Base-by-base conservation (phyloP, 495 filamentous ascomycete species). In the Poronia punctata region DNA sequence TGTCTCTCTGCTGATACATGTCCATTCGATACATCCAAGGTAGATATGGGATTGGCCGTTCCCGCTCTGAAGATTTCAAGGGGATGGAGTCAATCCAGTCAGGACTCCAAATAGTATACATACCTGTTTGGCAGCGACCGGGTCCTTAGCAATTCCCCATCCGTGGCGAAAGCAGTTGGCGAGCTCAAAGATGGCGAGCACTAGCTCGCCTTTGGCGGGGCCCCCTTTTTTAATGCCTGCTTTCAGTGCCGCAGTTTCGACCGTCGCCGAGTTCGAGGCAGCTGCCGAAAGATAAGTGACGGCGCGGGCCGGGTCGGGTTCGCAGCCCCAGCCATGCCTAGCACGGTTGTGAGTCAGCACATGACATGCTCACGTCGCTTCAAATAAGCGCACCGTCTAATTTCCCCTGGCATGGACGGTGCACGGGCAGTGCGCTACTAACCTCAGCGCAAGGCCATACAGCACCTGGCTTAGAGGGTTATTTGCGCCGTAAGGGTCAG, bases 141-240 rank as follows among this genome's bases (percentile, higher is more conserved):
- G 77, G 53, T 99, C 92, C 60, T 86, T 89, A 45, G 75, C 71
- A 26, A 95, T 83, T 35, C 92, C 92, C 93, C 92, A 97, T 18
- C 88, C 92, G 63, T 97, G 80, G 28, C 93, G 83, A 69, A 95
- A 97, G 57, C 84, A 95, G 65, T 97, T 96, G 20, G 84, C 92
- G 56, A 87, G 57, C 61, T 99, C 92, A 59, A 88, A 97, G 40
- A 99, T 95, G 10, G 92, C 92, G 21, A 97, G 81, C n/a, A 95
- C 84, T 36, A 99, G 78, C 65, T 99, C 93, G 28, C 92, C 90
- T 64, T 99, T 99, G 24, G 90, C 92, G 22, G 84, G 78, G 38
- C 93, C 92, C 29, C 92, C 92, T 61, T 90, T 93, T 67, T 88
- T 92, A 60, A 88, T 74, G 4, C 90, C 88, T 11, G 89, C 82